Percentiles rank a stretch among this genome's conserved stretches.
Evolutionary conservation across 108 stramenopile genomes (phyloP).

Genomic region (Cyclotella baltica): DNA sequence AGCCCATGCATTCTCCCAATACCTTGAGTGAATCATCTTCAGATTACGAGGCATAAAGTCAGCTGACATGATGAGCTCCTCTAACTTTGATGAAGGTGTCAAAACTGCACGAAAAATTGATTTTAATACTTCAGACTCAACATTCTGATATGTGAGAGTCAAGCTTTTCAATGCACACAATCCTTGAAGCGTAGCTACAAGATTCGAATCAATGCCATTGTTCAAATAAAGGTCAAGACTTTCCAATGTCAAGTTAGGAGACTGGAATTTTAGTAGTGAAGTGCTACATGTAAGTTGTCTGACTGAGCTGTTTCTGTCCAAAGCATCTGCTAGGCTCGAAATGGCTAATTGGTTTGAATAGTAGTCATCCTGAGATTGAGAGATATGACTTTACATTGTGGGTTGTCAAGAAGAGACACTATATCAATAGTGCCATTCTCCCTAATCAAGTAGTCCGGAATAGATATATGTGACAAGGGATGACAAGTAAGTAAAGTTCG

Average conservation of each 20-base stretch:
- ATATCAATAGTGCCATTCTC: background rate
- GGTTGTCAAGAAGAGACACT: background rate
- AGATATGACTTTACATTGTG: background rate
- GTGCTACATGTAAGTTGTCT: background rate
- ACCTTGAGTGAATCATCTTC: too few relatives aligned
- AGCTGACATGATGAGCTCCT: too few relatives aligned
- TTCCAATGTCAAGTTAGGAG: background rate
- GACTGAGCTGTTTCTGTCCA: background rate
- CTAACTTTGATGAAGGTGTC: too few relatives aligned
- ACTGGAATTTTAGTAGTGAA: background rate
- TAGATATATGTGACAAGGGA: background rate
- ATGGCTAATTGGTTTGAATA: background rate
- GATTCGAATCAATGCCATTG: background rate
- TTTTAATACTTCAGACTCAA: too few relatives aligned
- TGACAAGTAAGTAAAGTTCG: too few relatives aligned
- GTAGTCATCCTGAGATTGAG: background rate
- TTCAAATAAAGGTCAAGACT: too few relatives aligned
- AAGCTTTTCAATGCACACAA: too few relatives aligned
- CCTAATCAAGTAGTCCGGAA: background rate
- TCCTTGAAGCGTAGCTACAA: background rate
- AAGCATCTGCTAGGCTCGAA: background rate
- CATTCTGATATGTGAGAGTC: too few relatives aligned
- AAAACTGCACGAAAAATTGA: too few relatives aligned
- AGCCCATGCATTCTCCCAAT: too few relatives aligned
- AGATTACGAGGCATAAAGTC: too few relatives aligned